Evolutionary conservation across 2,329 filamentous ascomycete species (phyloP).

Genomic region (Ophiocordyceps camponoti-saundersi): DNA sequence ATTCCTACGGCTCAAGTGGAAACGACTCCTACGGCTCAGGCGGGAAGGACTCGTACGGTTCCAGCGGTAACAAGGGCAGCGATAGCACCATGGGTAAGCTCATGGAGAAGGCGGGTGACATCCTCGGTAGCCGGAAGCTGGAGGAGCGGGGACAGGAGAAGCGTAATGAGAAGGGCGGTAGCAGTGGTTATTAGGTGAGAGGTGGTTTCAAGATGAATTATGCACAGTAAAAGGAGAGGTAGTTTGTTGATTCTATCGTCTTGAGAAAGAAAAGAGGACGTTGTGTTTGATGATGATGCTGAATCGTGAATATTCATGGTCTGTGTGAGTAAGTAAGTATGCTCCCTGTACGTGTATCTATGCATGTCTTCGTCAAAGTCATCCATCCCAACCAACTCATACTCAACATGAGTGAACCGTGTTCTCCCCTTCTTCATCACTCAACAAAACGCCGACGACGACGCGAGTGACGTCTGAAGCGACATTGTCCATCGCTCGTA

Average conservation of each 20-base stretch:
- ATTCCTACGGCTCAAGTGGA: slow-evolving; percentile 4
- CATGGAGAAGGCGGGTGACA: slow-evolving; percentile 37
- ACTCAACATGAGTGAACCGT: no score
- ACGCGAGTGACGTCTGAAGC: neutral
- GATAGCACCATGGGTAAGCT: slow-evolving; percentile 30
- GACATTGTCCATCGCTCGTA: slow-evolving; percentile 1
- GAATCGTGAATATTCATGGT: no score
- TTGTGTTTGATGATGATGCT: no score
- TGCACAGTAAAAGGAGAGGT: no score
- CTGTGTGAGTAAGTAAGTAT: no score
- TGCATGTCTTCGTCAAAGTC: neutral
- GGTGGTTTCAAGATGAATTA: neutral
- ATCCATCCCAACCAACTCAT: neutral
- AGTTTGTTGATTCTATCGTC: no score
- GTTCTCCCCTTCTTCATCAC: no score
- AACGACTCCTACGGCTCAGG: neutral
- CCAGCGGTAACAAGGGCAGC: slow-evolving; percentile 1
- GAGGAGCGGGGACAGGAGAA: slow-evolving; percentile 31
- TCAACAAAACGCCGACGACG: no score
- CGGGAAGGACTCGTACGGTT: slow-evolving; percentile 4
- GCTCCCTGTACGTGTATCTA: neutral
- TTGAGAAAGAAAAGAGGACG: neutral
- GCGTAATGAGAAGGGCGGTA: slow-evolving; percentile 19
- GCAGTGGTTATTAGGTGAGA: slow-evolving; percentile 1
- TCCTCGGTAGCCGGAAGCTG: slow-evolving; percentile 29